Conservation (phyloP, 371 early-diverging fungal genomes). For the Mucor saturninus region DNA sequence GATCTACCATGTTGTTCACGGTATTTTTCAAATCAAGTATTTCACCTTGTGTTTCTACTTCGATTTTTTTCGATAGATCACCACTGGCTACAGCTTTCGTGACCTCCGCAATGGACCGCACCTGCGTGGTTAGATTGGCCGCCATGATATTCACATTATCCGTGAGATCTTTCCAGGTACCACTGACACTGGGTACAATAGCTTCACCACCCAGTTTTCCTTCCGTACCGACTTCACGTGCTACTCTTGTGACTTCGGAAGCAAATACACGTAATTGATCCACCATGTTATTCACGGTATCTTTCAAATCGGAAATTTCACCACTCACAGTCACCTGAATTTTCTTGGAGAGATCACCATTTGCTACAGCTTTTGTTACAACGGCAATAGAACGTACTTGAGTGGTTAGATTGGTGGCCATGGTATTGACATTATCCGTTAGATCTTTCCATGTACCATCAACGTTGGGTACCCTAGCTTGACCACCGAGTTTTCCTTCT, state of each 20-base stretch:
- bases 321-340: slow-evolving; percentile 55
- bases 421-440: slow-evolving; percentile 63
- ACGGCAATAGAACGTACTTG: slow-evolving; percentile 63
- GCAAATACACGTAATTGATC: slow-evolving; percentile 59
- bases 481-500: slow-evolving; percentile 54
- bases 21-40: slow-evolving; percentile 37
- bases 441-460: slow-evolving; percentile 63
- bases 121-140: slow-evolving; percentile 59
- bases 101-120: slow-evolving; percentile 59
- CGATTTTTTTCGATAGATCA: slow-evolving; percentile 42
- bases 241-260: slow-evolving; percentile 53
- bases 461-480: slow-evolving; percentile 47
- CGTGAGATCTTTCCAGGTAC: slow-evolving; percentile 58
- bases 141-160: slow-evolving; percentile 66
- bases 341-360: slow-evolving; percentile 66
- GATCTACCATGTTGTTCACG: slow-evolving; percentile 45
- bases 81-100: slow-evolving; percentile 59
- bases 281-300: slow-evolving; percentile 66
- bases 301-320: slow-evolving; percentile 56
- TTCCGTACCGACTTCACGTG: slow-evolving; percentile 54
- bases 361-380: slow-evolving; percentile 63
- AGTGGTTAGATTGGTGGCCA: slow-evolving; percentile 63
- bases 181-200: slow-evolving; percentile 51
- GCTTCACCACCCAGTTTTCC: slow-evolving; percentile 59
- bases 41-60: slow-evolving; percentile 33